Evolutionary conservation across 805 yeast genomes (phyloP).

Genomic region (Candida boidinii): DNA sequence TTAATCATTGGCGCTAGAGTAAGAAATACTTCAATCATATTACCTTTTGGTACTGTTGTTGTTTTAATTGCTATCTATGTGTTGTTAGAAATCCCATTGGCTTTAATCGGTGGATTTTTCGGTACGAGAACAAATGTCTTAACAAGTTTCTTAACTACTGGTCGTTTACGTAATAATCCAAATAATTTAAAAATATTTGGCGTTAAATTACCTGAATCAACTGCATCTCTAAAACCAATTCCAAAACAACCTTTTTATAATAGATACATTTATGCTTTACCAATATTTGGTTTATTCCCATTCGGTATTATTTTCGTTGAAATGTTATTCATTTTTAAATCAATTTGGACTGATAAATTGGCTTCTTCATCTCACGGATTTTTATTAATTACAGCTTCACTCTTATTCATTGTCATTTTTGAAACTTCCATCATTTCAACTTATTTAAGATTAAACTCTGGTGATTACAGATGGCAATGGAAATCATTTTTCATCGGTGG

Average conservation of each 20-base stretch:
- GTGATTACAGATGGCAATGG: constrained; percentile 78
- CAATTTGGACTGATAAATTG: constrained; percentile 74
- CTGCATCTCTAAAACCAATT: constrained; percentile 10
- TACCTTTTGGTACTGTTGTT: constrained; percentile 71
- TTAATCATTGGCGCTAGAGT: constrained; percentile 69
- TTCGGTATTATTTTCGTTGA: constrained; percentile 79
- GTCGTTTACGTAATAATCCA: constrained; percentile 3
- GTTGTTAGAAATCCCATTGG: constrained; percentile 65
- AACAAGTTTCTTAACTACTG: constrained; percentile 1
- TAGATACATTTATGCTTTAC: constrained; percentile 23
- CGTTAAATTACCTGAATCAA: constrained; percentile 4
- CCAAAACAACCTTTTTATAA: constrained; percentile 30
- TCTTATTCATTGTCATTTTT: constrained; percentile 53
- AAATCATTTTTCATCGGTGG: constrained; percentile 62
- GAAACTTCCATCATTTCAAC: constrained; percentile 68
- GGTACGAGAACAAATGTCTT: constrained; percentile 19
- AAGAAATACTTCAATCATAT: constrained; percentile 64
- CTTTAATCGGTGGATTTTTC: constrained; percentile 59
- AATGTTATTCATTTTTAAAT: constrained; percentile 59
- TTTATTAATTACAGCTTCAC: constrained; percentile 48
- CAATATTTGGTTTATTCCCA: constrained; percentile 64
- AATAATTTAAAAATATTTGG: too few species aligned
- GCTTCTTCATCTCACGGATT: constrained; percentile 78
- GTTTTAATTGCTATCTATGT: constrained; percentile 52
- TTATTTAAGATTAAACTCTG: constrained; percentile 44